Evolutionary conservation across 345 rosid species (phyloP).

Genomic region (Eutrema japonicum): DNA sequence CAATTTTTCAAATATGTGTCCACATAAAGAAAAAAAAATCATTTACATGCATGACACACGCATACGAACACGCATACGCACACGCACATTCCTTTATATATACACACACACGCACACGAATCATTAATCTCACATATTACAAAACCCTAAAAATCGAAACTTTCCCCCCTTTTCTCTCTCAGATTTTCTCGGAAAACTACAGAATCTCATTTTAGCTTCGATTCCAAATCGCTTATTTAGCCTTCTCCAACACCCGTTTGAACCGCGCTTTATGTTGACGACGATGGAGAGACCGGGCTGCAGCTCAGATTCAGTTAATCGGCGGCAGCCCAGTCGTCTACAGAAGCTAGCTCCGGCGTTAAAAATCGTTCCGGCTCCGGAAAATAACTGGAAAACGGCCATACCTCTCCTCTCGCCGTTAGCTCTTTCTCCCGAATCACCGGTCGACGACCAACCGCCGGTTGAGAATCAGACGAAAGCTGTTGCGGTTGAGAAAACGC

Average conservation of each 20-base stretch:
- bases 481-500: slow-evolving; percentile 46
- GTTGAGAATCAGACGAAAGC: slow-evolving; percentile 41
- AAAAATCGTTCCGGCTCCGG: slow-evolving; percentile 57
- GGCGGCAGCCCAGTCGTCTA: slow-evolving; percentile 66
- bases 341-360: slow-evolving; percentile 75
- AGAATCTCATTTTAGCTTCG: background rate
- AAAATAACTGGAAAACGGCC: slow-evolving; percentile 70
- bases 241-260: background rate
- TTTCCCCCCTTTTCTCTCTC: background rate
- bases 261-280: slow-evolving; percentile 32
- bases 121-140: slow-evolving; percentile 21
- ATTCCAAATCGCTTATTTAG: slow-evolving; percentile 17
- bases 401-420: slow-evolving; percentile 93
- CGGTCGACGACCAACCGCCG: slow-evolving; percentile 35
- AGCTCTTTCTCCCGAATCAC: slow-evolving; percentile 61
- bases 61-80: no score
- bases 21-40: background rate
- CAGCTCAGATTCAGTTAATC: slow-evolving; percentile 28
- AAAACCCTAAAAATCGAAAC: background rate
- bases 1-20: no score
- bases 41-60: slow-evolving; percentile 12
- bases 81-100: background rate
- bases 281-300: slow-evolving; percentile 40
- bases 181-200: slow-evolving; percentile 29
- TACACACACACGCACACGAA: slow-evolving; percentile 18